phyloP scores from a whole-genome alignment of 345 rosid species.

The Rhodamnia argentea region DNA sequence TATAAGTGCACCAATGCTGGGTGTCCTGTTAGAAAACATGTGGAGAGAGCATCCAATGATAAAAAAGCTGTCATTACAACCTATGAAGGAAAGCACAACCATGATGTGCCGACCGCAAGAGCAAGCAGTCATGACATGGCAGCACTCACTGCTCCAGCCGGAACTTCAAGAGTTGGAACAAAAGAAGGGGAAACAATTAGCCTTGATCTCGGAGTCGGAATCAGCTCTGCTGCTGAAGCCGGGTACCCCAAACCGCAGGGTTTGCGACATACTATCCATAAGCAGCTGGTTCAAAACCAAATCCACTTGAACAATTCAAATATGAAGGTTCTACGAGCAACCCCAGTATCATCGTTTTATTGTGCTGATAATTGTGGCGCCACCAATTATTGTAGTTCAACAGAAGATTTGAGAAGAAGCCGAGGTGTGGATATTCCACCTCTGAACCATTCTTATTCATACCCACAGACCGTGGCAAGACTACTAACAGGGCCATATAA shows the following conservation, averaged over 20 bases:
- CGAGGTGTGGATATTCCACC: slow-evolving; percentile 37
- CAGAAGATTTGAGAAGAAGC: slow-evolving; percentile 41
- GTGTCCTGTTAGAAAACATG: slow-evolving; percentile 95
- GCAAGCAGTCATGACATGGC: slow-evolving; percentile 50
- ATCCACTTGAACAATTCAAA: slow-evolving; percentile 27
- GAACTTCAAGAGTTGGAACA: slow-evolving; percentile 36
- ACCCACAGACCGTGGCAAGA: slow-evolving; percentile 69
- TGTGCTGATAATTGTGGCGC: slow-evolving; percentile 45
- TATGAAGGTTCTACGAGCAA: slow-evolving; percentile 43
- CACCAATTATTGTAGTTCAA: slow-evolving; percentile 38
- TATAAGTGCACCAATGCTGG: slow-evolving; percentile 94
- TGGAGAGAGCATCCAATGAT: slow-evolving; percentile 99
- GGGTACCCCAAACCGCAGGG: slow-evolving; percentile 34
- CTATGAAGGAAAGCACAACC: slow-evolving; percentile 97
- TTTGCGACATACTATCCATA: slow-evolving; percentile 2
- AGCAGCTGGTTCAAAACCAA: slow-evolving; percentile 29
- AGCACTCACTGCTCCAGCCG: slow-evolving; percentile 27
- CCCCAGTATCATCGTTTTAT: slow-evolving; percentile 34
- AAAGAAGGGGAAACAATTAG: slow-evolving; percentile 62
- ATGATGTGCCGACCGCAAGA: slow-evolving; percentile 80
- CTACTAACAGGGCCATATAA: slow-evolving; percentile 54
- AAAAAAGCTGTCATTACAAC: slow-evolving; percentile 98
- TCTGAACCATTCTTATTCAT: slow-evolving; percentile 49
- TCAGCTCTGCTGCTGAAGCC: slow-evolving; percentile 38
- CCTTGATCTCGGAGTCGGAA: slow-evolving; percentile 96